phyloP scores from a whole-genome alignment of 1,139 yeast genomes.

The Keqinozyma sinolaborantium region DNA sequence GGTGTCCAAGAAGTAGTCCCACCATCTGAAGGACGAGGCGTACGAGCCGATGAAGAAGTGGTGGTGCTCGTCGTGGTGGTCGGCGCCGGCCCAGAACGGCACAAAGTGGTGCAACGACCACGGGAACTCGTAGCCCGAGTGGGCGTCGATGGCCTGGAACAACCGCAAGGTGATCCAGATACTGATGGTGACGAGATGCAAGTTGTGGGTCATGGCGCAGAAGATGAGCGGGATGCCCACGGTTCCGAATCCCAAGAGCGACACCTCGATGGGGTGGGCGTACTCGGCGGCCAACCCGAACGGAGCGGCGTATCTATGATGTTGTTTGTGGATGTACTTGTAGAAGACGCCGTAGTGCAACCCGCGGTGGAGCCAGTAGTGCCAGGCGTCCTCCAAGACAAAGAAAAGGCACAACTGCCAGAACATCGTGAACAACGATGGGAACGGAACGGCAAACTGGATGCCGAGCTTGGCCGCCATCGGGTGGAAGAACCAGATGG shows the following conservation, averaged over 20 bases:
- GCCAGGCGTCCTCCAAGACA: conserved; percentile 46
- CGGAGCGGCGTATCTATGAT: conserved; percentile 49
- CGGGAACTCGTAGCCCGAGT: conserved; percentile 48
- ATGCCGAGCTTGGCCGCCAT: conserved; percentile 38
- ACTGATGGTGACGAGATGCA: conserved; percentile 43
- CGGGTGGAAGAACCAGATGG: conserved; percentile 50
- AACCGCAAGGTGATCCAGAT: conserved; percentile 42
- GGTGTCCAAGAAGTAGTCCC: conserved; percentile 39
- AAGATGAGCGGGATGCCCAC: conserved; percentile 45
- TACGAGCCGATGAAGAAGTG: conserved; percentile 45
- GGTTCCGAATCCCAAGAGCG: conserved; percentile 43
- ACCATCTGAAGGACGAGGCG: conserved; percentile 46
- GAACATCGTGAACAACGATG: conserved; percentile 23
- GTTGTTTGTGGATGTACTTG: conserved; percentile 47
- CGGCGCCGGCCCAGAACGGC: conserved; percentile 52
- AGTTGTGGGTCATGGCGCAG: conserved; percentile 31
- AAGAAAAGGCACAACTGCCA: conserved; percentile 37
- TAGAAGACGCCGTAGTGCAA: conserved; percentile 46
- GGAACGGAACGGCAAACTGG: conserved; percentile 38
- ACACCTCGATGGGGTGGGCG: conserved; percentile 47
- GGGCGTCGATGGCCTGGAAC: conserved; percentile 48
- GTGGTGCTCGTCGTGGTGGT: conserved; percentile 48
- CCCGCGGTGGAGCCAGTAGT: conserved; percentile 44
- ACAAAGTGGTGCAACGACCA: conserved; percentile 44
- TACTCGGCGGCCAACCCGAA: conserved; percentile 49